Conservation (phyloP, 805 yeast species). For the Metschnikowia kofuensis region DNA sequence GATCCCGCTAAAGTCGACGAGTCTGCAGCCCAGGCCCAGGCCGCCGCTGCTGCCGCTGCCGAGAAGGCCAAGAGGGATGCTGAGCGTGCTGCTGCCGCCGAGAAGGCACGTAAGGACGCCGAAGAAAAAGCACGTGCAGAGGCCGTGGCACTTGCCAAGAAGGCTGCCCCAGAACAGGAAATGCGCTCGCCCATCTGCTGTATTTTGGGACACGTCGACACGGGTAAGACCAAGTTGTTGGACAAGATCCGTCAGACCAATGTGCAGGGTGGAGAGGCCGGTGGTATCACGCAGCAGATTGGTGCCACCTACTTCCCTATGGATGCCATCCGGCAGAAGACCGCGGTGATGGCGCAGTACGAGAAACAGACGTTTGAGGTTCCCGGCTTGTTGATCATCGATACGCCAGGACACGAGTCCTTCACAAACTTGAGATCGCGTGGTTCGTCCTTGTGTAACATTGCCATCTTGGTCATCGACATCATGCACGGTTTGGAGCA, state of each 20-base stretch:
- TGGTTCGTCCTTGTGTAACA: conserved; percentile 98
- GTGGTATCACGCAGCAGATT: conserved; percentile 99
- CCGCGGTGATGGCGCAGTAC: conserved; percentile 83
- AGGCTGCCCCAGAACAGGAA: conserved; percentile 40
- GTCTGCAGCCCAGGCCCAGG: conserved; percentile 20
- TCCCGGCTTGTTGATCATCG: conserved; percentile 95
- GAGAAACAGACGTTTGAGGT: conserved; percentile 88
- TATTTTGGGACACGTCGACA: conserved; percentile 99
- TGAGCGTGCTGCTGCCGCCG: conserved; percentile 17
- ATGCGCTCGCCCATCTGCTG: conserved; percentile 98
- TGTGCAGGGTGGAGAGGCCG: conserved; percentile 99
- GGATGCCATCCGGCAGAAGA: conserved; percentile 86
- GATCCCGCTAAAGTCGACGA: neutral
- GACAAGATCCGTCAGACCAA: conserved; percentile 98
- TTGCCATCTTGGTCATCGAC: conserved; percentile 96
- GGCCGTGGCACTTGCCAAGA: conserved; percentile 23
- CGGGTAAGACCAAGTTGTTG: conserved; percentile 96
- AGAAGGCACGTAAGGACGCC: conserved; percentile 7
- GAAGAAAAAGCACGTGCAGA: conserved; percentile 18
- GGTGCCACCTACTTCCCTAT: conserved; percentile 99
- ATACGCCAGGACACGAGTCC: conserved; percentile 99
- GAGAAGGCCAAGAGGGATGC: conserved; percentile 11
- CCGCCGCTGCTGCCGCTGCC: conserved; percentile 14
- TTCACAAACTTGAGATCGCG: conserved; percentile 96
- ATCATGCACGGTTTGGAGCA: conserved; percentile 99